Percentiles rank a stretch among this genome's conserved stretches.
Evolutionary conservation across 2,329 filamentous ascomycete genomes (phyloP).

Genomic region (Tolypocladium cylindrosporum): DNA sequence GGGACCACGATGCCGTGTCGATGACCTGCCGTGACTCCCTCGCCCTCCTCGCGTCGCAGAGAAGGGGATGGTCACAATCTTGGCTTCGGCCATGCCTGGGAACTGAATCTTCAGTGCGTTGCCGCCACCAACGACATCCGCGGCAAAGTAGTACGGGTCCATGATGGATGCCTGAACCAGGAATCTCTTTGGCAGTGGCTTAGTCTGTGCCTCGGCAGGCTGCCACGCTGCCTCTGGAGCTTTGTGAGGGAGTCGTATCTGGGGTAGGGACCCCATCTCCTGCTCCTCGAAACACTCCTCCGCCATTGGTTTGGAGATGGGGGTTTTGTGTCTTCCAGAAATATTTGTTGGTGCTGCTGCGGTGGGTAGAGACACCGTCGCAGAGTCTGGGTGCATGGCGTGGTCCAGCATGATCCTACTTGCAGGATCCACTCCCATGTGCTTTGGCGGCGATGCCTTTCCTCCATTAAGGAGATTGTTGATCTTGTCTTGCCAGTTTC

Average conservation of each 20-base stretch:
- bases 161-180: constrained; percentile 26
- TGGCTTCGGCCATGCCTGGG: constrained; percentile 30
- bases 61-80: constrained; percentile 26
- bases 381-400: constrained; percentile 32
- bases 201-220: constrained; percentile 42
- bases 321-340: constrained; percentile 30
- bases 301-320: constrained; percentile 58
- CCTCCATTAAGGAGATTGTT: constrained; percentile 65
- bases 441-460: constrained; percentile 49
- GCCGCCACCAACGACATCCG: constrained; percentile 22
- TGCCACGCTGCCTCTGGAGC: constrained; percentile 55
- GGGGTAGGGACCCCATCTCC: constrained; percentile 68
- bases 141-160: constrained; percentile 23
- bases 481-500: constrained; percentile 72
- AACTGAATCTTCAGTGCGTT: constrained; percentile 29
- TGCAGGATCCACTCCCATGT: constrained; percentile 54
- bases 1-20: constrained; percentile 19
- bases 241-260: constrained; percentile 55
- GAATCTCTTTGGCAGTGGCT: constrained; percentile 43
- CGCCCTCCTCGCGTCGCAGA: constrained; percentile 21
- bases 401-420: constrained; percentile 59
- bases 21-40: constrained; percentile 12
- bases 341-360: constrained; percentile 9
- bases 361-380: constrained; percentile 60
- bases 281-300: constrained; percentile 76